Evolutionary conservation across 768 basidiomycete genomes (phyloP), one percentile per base, ranked within the genome.

Genomic region (Lentinula aciculospora): DNA sequence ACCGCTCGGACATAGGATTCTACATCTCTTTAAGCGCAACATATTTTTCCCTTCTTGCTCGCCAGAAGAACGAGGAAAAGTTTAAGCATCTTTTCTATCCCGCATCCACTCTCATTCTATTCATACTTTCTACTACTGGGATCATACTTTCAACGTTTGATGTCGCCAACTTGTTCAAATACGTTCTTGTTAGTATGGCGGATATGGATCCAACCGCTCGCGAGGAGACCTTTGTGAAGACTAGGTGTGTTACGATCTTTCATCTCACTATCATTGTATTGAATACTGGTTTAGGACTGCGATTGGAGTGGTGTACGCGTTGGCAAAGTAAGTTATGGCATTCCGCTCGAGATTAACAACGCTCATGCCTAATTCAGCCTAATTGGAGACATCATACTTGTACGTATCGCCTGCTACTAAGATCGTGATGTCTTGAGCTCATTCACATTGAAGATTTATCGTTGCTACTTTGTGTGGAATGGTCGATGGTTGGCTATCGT

Each of bases 381-480:
- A 12, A 13, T 56, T 23, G 54, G 40, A 10, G 54, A 56, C 40
- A 2, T 45, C 2, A 34, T 56, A 13, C 54, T 56, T 28, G 54
- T 45, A 31, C 15, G 54, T 56, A 3, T 13, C n/a, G 17, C 23
- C 0, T 36, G 3, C 23, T 25, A 17, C 17, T 13, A 15, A 19
- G 8, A 25, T 19, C 28, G 28, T 8, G 15, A 42, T 5, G 7
- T 29, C n/a, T 45, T 3, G 1, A 28, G 4, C 46, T 27, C 13
- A 27, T 47, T 36, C 13, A 4, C 36, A 4, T 3, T 10, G 2
- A 28, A 56, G 54, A 56, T 56, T 10, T 56, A 56, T 32, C 54
- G 54, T 13, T 56, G 54, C 21, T 56, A 56, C 54, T 44, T 44
- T 23, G 54, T 56, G 4, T 56, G 54, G 54, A 53, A 39, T 28